A percentile compares a stretch with the other conserved stretches of the same genome.
Conservation (phyloP, 23 red algal genomes). For the Gracilaria vermiculophylla region DNA sequence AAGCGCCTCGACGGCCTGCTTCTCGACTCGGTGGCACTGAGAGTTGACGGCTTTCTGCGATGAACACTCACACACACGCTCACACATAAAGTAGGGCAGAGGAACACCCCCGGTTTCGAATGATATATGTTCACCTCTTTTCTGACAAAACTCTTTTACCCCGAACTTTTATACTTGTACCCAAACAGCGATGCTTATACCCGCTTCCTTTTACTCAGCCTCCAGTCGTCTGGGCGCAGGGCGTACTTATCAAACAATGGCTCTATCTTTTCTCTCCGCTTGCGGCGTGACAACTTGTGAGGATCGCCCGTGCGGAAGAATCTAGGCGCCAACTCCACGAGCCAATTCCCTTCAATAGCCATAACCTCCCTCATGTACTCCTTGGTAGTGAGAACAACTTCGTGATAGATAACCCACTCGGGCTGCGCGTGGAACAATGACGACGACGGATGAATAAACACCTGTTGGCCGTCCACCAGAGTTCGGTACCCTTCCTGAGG, state of each 20-base stretch:
- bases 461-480: slow-evolving; percentile 74
- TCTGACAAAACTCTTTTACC: too few relatives aligned
- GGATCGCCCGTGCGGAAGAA: slow-evolving; percentile 89
- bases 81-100: background rate
- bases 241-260: slow-evolving; percentile 94
- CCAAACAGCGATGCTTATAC: slow-evolving; percentile 34
- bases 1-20: slow-evolving; percentile 75
- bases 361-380: slow-evolving; percentile 97
- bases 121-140: too few relatives aligned
- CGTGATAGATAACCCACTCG: slow-evolving; percentile 94
- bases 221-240: slow-evolving; percentile 92
- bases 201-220: slow-evolving; percentile 61
- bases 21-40: slow-evolving; percentile 84
- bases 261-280: slow-evolving; percentile 85
- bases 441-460: slow-evolving; percentile 94
- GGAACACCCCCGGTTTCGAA: too few relatives aligned
- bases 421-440: slow-evolving; percentile 87
- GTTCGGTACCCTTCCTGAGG: slow-evolving; percentile 87
- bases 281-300: slow-evolving; percentile 77
- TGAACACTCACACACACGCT: background rate
- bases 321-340: slow-evolving; percentile 87
- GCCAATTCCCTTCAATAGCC: slow-evolving; percentile 86
- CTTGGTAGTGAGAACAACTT: slow-evolving; percentile 92
- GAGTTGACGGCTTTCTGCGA: slow-evolving; percentile 72
- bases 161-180: too few relatives aligned